A percentile compares a stretch with the other conserved stretches of the same genome.
phyloP scores from a whole-genome alignment of 2,329 filamentous ascomycete species.

The Eutypa lata region DNA sequence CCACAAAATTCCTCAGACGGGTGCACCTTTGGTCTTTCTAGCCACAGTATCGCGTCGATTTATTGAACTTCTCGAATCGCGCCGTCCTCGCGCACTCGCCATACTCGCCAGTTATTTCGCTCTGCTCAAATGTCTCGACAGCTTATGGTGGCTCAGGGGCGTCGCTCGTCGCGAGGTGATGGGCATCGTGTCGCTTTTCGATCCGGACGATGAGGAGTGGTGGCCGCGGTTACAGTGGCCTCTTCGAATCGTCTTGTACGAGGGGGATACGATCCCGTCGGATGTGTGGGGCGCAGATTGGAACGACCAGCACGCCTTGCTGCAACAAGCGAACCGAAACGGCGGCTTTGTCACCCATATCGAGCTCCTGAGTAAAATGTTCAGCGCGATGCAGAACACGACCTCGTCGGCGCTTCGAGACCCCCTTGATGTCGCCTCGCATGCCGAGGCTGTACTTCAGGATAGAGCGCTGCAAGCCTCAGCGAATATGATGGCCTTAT shows the following conservation, averaged over 20 bases:
- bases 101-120: slow-evolving; percentile 67
- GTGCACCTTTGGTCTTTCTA: slow-evolving; percentile 60
- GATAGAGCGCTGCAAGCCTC: slow-evolving; percentile 3
- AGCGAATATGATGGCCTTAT: slow-evolving; percentile 1
- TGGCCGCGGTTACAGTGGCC: slow-evolving; percentile 62
- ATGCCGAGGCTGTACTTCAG: slow-evolving; percentile 6
- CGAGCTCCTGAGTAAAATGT: slow-evolving; percentile 42
- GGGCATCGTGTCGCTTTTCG: slow-evolving; percentile 58
- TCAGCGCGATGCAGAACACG: slow-evolving; percentile 27
- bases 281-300: slow-evolving; percentile 56
- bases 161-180: slow-evolving; percentile 64
- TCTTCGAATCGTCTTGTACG: slow-evolving; percentile 55
- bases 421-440: slow-evolving; percentile 10
- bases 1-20: slow-evolving; percentile 56
- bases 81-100: slow-evolving; percentile 58
- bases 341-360: slow-evolving; percentile 41
- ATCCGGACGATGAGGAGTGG: slow-evolving; percentile 53
- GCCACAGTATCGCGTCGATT: slow-evolving; percentile 61
- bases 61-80: slow-evolving; percentile 56
- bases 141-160: slow-evolving; percentile 68
- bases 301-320: slow-evolving; percentile 39
- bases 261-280: slow-evolving; percentile 49
- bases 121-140: slow-evolving; percentile 58
- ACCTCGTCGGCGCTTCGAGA: slow-evolving; percentile 16
- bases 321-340: slow-evolving; percentile 25